Conservation (phyloP, 2,329 filamentous ascomycete species). For the Curvularia hawaiiensis region DNA sequence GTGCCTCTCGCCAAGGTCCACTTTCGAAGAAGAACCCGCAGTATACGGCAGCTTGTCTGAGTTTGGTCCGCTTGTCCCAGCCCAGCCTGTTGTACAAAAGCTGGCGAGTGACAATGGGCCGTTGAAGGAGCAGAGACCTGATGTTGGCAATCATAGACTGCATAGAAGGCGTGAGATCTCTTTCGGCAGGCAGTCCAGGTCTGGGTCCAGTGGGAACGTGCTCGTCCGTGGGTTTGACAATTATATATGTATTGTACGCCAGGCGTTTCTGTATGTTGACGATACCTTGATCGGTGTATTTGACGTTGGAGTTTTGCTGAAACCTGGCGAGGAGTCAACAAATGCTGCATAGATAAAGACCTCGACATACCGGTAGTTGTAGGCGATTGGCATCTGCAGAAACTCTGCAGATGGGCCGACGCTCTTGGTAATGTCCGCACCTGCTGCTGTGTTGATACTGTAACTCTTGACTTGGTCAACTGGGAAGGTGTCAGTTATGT, state of each 20-base stretch:
- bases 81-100: slow-evolving; percentile 76
- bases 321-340: slow-evolving; percentile 59
- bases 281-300: slow-evolving; percentile 55
- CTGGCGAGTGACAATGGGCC: slow-evolving; percentile 87
- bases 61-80: slow-evolving; percentile 56
- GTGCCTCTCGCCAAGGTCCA: slow-evolving; percentile 88
- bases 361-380: slow-evolving; percentile 59
- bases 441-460: slow-evolving; percentile 47
- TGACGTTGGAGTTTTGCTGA: slow-evolving; percentile 82
- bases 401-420: slow-evolving; percentile 82
- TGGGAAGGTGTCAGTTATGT: slow-evolving; percentile 30
- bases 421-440: slow-evolving; percentile 67
- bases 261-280: slow-evolving; percentile 38
- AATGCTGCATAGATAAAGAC: too few relatives aligned
- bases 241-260: slow-evolving; percentile 50
- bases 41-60: slow-evolving; percentile 81
- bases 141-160: slow-evolving; percentile 69
- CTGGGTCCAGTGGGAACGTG: slow-evolving; percentile 66
- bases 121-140: slow-evolving; percentile 67
- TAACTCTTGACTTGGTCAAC: slow-evolving; percentile 68
- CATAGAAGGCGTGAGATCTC: slow-evolving; percentile 61
- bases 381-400: slow-evolving; percentile 74
- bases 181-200: slow-evolving; percentile 58
- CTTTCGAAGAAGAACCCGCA: slow-evolving; percentile 91
- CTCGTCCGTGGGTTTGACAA: slow-evolving; percentile 65